Evolutionary conservation across 2,329 filamentous ascomycete genomes (phyloP).

Genomic region (Epicoccum sorghinum): DNA sequence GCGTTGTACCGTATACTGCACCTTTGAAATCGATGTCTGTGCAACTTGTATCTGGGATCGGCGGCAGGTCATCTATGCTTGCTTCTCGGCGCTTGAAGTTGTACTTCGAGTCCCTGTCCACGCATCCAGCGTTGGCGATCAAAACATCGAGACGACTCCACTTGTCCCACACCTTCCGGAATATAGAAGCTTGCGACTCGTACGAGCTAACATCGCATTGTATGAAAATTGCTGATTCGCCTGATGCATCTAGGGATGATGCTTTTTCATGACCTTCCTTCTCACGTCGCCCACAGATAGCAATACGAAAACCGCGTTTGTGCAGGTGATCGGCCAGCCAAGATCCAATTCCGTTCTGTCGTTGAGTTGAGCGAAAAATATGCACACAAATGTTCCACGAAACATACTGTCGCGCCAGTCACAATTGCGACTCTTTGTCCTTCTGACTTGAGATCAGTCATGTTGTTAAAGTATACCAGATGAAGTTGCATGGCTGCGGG

Average conservation of each 20-base stretch:
- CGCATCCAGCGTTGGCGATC: conserved; percentile 59
- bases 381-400: too few relatives aligned
- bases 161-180: conserved; percentile 51
- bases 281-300: conserved; percentile 49
- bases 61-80: conserved; percentile 44
- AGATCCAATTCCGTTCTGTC: conserved; percentile 56
- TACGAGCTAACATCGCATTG: conserved; percentile 56
- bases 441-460: not conserved
- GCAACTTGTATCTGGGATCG: conserved; percentile 52
- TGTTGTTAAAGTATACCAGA: not conserved
- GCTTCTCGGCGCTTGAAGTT: conserved; percentile 43
- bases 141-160: conserved; percentile 57
- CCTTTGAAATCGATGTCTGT: conserved; percentile 59
- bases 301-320: conserved; percentile 45
- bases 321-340: conserved; percentile 50
- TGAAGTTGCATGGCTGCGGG: not conserved
- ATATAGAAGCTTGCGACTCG: conserved; percentile 52
- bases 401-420: conserved; percentile 4
- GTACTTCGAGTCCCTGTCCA: conserved; percentile 55
- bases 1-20: conserved; percentile 55
- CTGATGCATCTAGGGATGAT: conserved; percentile 21
- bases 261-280: conserved; percentile 43
- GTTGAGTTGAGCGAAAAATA: not conserved
- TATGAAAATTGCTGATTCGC: conserved; percentile 51
- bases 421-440: not conserved